Conservation (phyloP, 2,329 filamentous ascomycete species). For the Talaromyces verruculosus region DNA sequence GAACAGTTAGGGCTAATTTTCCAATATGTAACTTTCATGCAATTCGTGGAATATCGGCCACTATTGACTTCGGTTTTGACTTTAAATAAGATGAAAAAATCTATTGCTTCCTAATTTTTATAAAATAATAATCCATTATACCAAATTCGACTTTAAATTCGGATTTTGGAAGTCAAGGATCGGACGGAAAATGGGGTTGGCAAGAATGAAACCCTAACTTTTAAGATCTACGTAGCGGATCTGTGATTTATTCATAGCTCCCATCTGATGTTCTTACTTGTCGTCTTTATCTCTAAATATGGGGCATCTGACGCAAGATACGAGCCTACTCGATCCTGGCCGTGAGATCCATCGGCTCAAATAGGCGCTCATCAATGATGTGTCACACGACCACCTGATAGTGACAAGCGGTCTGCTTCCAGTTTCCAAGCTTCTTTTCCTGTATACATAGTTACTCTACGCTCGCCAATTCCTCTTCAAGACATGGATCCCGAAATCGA, state of each 20-base stretch:
- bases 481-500: slow-evolving; percentile 17
- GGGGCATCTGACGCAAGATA: neutral
- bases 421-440: neutral
- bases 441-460: neutral
- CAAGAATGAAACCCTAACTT: neutral
- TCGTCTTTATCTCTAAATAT: neutral
- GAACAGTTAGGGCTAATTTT: neutral
- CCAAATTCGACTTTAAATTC: neutral
- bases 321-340: neutral
- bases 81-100: too few relatives aligned
- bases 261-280: neutral
- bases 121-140: too few relatives aligned
- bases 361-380: neutral
- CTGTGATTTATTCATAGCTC: neutral
- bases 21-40: neutral
- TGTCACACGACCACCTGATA: neutral
- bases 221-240: neutral
- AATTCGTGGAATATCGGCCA: neutral
- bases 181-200: too few relatives aligned
- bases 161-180: too few relatives aligned
- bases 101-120: too few relatives aligned
- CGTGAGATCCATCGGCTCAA: neutral
- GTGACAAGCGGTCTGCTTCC: neutral
- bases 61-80: too few relatives aligned
- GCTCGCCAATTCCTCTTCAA: neutral